phyloP scores from a whole-genome alignment of 371 early-diverging fungal genomes.

The Nematocida ausubeli region DNA sequence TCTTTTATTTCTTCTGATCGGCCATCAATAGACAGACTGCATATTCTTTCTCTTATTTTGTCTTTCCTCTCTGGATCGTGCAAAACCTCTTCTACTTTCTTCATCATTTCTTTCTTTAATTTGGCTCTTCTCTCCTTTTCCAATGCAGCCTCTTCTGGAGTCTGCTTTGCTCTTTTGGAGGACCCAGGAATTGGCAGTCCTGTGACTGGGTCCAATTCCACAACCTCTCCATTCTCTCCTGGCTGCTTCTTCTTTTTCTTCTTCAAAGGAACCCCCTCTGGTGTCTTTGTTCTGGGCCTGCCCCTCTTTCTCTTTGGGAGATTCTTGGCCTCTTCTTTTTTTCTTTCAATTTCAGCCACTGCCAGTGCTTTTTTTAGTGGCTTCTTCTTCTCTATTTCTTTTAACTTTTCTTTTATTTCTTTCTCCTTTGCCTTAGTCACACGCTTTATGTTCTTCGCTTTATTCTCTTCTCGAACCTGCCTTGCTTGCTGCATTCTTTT shows the following conservation, averaged over 20 bases:
- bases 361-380: slow-evolving; percentile 8
- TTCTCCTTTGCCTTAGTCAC: not conserved
- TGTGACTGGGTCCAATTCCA: not conserved
- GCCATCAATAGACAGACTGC: not conserved
- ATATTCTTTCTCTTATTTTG: not conserved
- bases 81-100: slow-evolving; percentile 9
- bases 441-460: not conserved
- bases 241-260: not conserved
- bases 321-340: not conserved
- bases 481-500: not conserved
- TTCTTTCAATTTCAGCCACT: not conserved
- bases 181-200: too few relatives aligned
- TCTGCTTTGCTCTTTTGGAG: not conserved
- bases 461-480: not conserved
- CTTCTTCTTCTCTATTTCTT: not conserved
- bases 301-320: not conserved
- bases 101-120: not conserved
- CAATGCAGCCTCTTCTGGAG: not conserved
- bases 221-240: not conserved
- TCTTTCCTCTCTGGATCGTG: slow-evolving; percentile 9
- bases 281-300: not conserved
- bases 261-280: not conserved
- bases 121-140: not conserved
- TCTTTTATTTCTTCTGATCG: slow-evolving; percentile 23
- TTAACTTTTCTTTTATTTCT: not conserved